Base-by-base conservation (phyloP, 108 stramenopile species). In the Nannochloropsis gaditana region DNA sequence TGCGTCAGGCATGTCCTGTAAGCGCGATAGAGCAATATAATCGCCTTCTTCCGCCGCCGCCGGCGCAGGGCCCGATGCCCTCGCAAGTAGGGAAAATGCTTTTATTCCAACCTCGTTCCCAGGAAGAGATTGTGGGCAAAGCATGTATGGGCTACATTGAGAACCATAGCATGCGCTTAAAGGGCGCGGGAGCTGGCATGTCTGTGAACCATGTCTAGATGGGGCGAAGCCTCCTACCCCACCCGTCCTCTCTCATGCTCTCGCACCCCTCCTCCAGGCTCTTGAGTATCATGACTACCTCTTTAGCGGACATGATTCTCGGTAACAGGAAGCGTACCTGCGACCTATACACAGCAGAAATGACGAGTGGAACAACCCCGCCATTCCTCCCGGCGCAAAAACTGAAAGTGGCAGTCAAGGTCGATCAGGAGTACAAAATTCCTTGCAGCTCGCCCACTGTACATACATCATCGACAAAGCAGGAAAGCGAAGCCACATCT, bases 341-440 rank as follows among this genome's bases (percentile, higher is more conserved):
- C 59, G 59, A 73, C 59, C 59, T 73, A n/a, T 73, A 73, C 59
- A 73, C 19, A 15, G 59, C 59, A 15, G 59, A 73, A 8, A 73
- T n/a, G 19, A 8, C 59, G 19, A 73, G 6, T 73, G 8, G 59
- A 17, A 50, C 1, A 43, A 19, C 43, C 9, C 11, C 9, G 17
- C 84, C 59, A 43, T 45, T 79, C 79, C 21, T 3, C 41, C 21
- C 44, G 79, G 84, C 83, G 44, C 87, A 88, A 84, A 88, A 88
- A 21, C 50, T 88, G 9, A 88, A 88, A 81, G 80, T 88, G 9
- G 87, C 87, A 21, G 84, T 80, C 80, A 84, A 84, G 80, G 80
- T 88, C 84, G 81, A 79, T 41, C 84, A 79, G 17, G 87, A 84
- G 5, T 88, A 88, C 43, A 45, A 83, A 43, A 50, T 79, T 73